Percentiles rank a stretch among this genome's conserved stretches.
These are phyloP conservation scores for Aspergillus pseudoglaucus DNA, from an alignment of 2,329 filamentous ascomycete species.

Conservation along the genomic window DNA sequence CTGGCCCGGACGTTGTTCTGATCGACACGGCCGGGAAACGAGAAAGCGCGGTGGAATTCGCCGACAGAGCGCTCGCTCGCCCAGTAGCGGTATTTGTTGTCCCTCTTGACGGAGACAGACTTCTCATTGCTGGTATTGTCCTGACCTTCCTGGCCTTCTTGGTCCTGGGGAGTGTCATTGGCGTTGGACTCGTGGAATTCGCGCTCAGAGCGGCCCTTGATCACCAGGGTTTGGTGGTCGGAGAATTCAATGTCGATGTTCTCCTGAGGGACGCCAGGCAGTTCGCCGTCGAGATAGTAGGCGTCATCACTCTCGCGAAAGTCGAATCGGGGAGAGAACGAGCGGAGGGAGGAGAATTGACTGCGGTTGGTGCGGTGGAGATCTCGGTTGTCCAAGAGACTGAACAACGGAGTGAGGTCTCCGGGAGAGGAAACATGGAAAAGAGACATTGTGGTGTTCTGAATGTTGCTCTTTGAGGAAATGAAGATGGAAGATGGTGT, in stretches of 20 bases:
- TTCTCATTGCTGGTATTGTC: constrained; percentile 8
- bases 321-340: constrained; percentile 42
- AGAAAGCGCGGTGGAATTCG: constrained; percentile 54
- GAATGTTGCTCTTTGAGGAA: constrained; percentile 1
- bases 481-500: not conserved
- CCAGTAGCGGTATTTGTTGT: constrained; percentile 47
- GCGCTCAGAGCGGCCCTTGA: constrained; percentile 38
- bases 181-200: constrained; percentile 30
- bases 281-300: constrained; percentile 44
- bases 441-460: constrained; percentile 27
- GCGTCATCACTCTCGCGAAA: constrained; percentile 37
- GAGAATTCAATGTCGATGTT: constrained; percentile 42
- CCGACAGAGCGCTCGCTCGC: constrained; percentile 54
- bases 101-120: constrained; percentile 5
- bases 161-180: constrained; percentile 43
- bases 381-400: constrained; percentile 41
- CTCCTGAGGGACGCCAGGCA: constrained; percentile 43
- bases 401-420: constrained; percentile 41
- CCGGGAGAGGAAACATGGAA: constrained; percentile 23
- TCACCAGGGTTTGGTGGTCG: constrained; percentile 40
- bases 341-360: constrained; percentile 11
- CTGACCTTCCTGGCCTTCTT: constrained; percentile 11
- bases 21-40: constrained; percentile 52
- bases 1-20: constrained; percentile 56
- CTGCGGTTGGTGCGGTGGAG: constrained; percentile 25